phyloP scores from a whole-genome alignment of 768 basidiomycete species.

The Leccinum ochraceum region DNA sequence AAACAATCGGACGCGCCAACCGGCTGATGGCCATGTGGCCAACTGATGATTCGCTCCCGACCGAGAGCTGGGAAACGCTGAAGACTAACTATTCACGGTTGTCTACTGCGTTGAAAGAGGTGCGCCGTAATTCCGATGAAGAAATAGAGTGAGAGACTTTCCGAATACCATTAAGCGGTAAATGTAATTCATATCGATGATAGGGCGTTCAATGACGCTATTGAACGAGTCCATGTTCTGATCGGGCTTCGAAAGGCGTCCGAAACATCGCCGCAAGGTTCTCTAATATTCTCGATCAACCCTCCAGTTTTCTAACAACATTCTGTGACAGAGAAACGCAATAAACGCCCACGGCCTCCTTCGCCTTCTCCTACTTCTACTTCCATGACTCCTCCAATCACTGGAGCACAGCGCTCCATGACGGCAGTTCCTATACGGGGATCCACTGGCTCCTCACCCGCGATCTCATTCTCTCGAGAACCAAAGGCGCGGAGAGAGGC shows the following conservation, averaged over 20 bases:
- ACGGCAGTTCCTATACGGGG: slow-evolving; percentile 38
- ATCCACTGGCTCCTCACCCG: slow-evolving; percentile 57
- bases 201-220: slow-evolving; percentile 71
- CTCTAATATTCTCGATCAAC: not conserved
- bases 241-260: slow-evolving; percentile 75
- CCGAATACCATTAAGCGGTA: slow-evolving; percentile 3
- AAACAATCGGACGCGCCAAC: slow-evolving; percentile 73
- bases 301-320: slow-evolving; percentile 4
- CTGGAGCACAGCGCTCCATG: slow-evolving; percentile 19
- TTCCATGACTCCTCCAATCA: slow-evolving; percentile 35
- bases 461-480: slow-evolving; percentile 59
- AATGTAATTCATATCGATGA: slow-evolving; percentile 10
- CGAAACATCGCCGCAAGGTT: slow-evolving; percentile 60
- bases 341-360: slow-evolving; percentile 69
- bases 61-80: slow-evolving; percentile 66
- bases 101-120: slow-evolving; percentile 58
- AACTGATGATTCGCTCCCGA: slow-evolving; percentile 63
- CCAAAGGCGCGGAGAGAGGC: slow-evolving; percentile 67
- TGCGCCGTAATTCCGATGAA: slow-evolving; percentile 55
- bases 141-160: slow-evolving; percentile 58
- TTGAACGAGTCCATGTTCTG: slow-evolving; percentile 68
- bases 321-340: slow-evolving; percentile 60
- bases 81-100: slow-evolving; percentile 66
- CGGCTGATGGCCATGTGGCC: slow-evolving; percentile 72
- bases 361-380: slow-evolving; percentile 65